These are phyloP conservation scores for Cnidoscolus chayamansa DNA, from an alignment of 441 rosid species.

Conservation along the genomic window DNA sequence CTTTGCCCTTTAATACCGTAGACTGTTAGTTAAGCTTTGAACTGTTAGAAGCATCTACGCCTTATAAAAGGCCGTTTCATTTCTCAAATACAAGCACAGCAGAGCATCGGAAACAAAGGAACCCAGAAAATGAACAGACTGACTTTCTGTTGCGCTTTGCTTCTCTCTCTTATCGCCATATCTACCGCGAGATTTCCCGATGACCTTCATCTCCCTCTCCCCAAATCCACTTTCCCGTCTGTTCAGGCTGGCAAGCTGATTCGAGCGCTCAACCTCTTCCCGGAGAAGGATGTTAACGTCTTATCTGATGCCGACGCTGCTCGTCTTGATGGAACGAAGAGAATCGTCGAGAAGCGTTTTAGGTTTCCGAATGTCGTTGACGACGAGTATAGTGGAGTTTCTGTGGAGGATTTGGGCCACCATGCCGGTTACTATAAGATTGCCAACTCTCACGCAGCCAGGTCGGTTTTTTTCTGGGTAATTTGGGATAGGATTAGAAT, in stretches of 20 bases:
- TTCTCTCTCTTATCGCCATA: slow-evolving; percentile 18
- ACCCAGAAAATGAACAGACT: slow-evolving; percentile 12
- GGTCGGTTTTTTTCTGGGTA: slow-evolving; percentile 31
- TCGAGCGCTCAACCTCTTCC: slow-evolving; percentile 74
- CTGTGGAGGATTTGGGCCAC: slow-evolving; percentile 73
- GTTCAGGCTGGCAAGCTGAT: slow-evolving; percentile 67
- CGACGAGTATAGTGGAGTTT: slow-evolving; percentile 23
- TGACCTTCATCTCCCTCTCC: background rate
- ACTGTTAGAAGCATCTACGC: no score
- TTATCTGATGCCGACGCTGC: slow-evolving; percentile 30
- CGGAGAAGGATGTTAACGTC: slow-evolving; percentile 65
- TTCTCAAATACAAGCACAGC: background rate
- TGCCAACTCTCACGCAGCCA: slow-evolving; percentile 66
- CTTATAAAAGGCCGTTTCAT: background rate
- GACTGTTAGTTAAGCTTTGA: slow-evolving; percentile 20
- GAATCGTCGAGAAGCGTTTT: slow-evolving; percentile 63
- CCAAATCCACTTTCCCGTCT: slow-evolving; percentile 50
- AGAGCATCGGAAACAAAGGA: no score
- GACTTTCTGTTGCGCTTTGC: slow-evolving; percentile 28
- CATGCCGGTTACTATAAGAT: slow-evolving; percentile 94
- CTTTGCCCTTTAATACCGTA: background rate
- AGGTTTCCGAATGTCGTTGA: slow-evolving; percentile 54
- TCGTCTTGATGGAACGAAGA: slow-evolving; percentile 22
- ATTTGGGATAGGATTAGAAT: no score
- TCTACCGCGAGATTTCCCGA: slow-evolving; percentile 7